Evolutionary conservation across 2,329 filamentous ascomycete species (phyloP), one percentile per base, ranked within the genome.

Genomic region (Pleomassaria siparia): DNA sequence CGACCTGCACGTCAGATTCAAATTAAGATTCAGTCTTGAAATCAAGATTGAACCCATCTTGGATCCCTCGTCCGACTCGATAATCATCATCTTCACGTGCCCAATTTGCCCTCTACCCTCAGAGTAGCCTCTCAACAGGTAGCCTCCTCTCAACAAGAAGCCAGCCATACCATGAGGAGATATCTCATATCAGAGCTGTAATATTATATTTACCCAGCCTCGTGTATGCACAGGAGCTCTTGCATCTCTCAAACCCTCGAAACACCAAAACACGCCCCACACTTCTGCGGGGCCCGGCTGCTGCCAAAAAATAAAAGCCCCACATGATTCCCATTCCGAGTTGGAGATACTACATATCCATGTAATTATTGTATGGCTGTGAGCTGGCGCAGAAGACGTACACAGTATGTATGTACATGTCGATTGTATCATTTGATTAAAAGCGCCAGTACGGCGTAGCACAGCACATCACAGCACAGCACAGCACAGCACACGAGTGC

Each of bases 191-290:
- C 9, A 40, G 25, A 28, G 29, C 18, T 35, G 20, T 44, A n/a
- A n/a, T n/a, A 25, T 24, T 30, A 32, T 44, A 40, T 28, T 21
- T 18, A n/a, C n/a, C 36, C 16, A 41, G 36, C 10, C 18, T 42
- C 26, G 36, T 36, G 25, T 37, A 46, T 41, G 29, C 16, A 24
- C 32, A 26, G 13, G 11, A 25, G n/a, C n/a, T n/a, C 22, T 32
- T 12, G 21, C 29, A 28, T 21, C 28, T 26, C 37, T 5, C 43
- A 10, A 24, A 33, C 40, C 30, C 21, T 48, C 47, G n/a, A n/a
- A 47, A 53, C 50, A 53, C 47, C 50, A 49, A 28, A 24, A 36
- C 35, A 41, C 43, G 50, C 50, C 50, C 50, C 50, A 56, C 53
- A 53, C 25, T 40, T 39, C 25, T 46, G 47, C 43, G 47, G 43